phyloP scores from a whole-genome alignment of 2,329 filamentous ascomycete species.

The Pestalotiopsis sp. region DNA sequence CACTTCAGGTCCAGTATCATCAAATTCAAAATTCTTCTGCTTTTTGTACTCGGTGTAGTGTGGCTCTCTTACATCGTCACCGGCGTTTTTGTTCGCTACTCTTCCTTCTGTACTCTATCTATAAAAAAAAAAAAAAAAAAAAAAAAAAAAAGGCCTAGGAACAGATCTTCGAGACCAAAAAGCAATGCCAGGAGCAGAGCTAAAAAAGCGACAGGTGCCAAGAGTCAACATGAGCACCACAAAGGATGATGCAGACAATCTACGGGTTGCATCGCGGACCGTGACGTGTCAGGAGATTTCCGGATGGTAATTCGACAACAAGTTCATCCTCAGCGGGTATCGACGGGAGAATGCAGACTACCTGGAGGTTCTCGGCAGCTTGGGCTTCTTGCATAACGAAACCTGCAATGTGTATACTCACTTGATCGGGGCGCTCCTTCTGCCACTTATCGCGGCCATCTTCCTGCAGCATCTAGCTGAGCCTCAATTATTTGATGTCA shows the following conservation, averaged over 20 bases:
- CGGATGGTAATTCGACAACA: constrained; percentile 56
- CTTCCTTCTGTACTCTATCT: too few species aligned
- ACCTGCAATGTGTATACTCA: constrained; percentile 68
- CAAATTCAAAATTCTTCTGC: too few species aligned
- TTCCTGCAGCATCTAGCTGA: constrained; percentile 11
- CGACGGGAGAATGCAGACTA: constrained; percentile 64
- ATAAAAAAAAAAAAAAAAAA: too few species aligned
- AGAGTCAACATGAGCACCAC: background rate
- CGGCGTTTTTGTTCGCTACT: too few species aligned
- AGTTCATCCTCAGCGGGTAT: constrained; percentile 68
- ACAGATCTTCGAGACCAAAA: too few species aligned
- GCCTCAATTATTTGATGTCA: constrained; percentile 16
- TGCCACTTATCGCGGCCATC: constrained; percentile 42
- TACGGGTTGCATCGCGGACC: background rate
- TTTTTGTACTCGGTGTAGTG: too few species aligned
- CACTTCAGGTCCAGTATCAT: too few species aligned
- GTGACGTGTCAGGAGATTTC: constrained; percentile 23
- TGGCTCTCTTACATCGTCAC: too few species aligned
- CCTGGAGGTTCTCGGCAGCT: constrained; percentile 53
- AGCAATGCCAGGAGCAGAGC: background rate
- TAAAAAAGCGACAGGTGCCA: background rate
- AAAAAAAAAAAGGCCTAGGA: too few species aligned
- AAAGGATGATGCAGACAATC: background rate
- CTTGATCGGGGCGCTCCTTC: constrained; percentile 53
- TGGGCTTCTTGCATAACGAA: constrained; percentile 64